Base-by-base conservation (phyloP, 495 filamentous ascomycete species). In the Penicillium ochrochloron region DNA sequence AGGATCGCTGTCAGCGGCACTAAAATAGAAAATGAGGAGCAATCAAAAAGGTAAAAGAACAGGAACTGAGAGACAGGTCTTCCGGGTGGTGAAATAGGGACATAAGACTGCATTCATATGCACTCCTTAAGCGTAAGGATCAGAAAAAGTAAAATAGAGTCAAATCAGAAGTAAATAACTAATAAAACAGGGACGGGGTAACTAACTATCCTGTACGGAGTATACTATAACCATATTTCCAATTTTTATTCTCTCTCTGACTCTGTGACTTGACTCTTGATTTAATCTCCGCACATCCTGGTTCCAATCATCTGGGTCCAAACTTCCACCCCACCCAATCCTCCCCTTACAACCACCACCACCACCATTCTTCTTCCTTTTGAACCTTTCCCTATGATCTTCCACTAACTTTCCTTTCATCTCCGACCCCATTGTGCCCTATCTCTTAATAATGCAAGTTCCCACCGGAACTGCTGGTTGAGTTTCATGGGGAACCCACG, bases 221-320 rank as follows among this genome's bases (percentile, higher is more conserved):
- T 35, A 27, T 27, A 27, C 25, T n/a, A n/a, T n/a, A n/a, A n/a
- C n/a, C n/a, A n/a, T 27, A 27, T 27, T 27, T 27, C 25, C 25
- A 1, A 27, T 57, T 34, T 57, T 34, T 9, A 7, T 14, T 10
- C 39, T 29, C 7, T 12, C 61, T 54, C 33, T 19, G 15, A 1
- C 53, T 11, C 19, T 21, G 25, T 21, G 53, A 56, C 53, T 25
- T 35, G 31, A 21, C 35, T 12, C 53, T 25, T 41, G 37, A 17
- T 41, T 65, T 71, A 69, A 69, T 73, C 70, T 73, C 70, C 70
- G 70, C 70, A 69, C 60, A 62, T 63, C 61, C 50, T 69, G 64
- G 54, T 25, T 69, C 68, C 61, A 63, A 61, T 57, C 61, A 59
- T 70, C 60, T 64, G 68, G 70, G 70, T 67, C 66, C 46, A 58